Conservation (phyloP, 2,329 filamentous ascomycete genomes). For the Monosporascus sp. region DNA sequence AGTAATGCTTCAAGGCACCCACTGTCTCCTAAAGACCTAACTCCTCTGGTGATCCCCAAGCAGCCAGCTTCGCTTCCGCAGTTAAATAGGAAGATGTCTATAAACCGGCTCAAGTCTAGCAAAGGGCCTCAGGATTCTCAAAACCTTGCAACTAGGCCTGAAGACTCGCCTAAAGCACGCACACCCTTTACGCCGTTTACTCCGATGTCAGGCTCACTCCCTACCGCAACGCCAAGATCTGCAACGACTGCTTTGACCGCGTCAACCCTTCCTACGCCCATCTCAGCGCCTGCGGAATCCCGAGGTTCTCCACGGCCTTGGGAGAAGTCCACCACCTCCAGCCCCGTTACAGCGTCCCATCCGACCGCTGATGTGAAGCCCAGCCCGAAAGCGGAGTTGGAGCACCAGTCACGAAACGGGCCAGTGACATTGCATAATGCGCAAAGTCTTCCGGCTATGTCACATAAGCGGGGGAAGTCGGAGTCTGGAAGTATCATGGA, state of each 20-base stretch:
- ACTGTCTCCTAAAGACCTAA: slow-evolving; percentile 49
- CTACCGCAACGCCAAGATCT: slow-evolving; percentile 40
- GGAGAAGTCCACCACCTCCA: slow-evolving; percentile 29
- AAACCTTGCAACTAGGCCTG: slow-evolving; percentile 36
- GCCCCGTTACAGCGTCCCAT: slow-evolving; percentile 22
- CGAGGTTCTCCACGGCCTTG: slow-evolving; percentile 41
- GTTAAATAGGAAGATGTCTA: slow-evolving; percentile 35
- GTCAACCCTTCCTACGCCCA: slow-evolving; percentile 42
- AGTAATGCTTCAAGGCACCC: slow-evolving; percentile 27
- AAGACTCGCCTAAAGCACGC: slow-evolving; percentile 43
- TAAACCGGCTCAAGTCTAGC: slow-evolving; percentile 42
- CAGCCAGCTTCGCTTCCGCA: slow-evolving; percentile 27
- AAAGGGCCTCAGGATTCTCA: slow-evolving; percentile 37
- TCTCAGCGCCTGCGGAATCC: slow-evolving; percentile 44
- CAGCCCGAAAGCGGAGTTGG: slow-evolving; percentile 28
- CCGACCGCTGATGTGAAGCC: slow-evolving; percentile 18
- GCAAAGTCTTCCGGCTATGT: slow-evolving; percentile 12
- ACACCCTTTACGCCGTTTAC: slow-evolving; percentile 36
- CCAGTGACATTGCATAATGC: slow-evolving; percentile 33
- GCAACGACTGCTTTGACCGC: slow-evolving; percentile 38
- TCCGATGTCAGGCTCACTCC: slow-evolving; percentile 37
- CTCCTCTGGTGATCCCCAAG: slow-evolving; percentile 53
- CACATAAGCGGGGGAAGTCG: slow-evolving; percentile 50
- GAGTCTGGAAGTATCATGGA: slow-evolving; percentile 58
- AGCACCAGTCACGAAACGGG: slow-evolving; percentile 13